These are phyloP conservation scores for Mortierella hygrophila DNA, from an alignment of 192 early-diverging fungal genomes.

Conservation along the genomic window DNA sequence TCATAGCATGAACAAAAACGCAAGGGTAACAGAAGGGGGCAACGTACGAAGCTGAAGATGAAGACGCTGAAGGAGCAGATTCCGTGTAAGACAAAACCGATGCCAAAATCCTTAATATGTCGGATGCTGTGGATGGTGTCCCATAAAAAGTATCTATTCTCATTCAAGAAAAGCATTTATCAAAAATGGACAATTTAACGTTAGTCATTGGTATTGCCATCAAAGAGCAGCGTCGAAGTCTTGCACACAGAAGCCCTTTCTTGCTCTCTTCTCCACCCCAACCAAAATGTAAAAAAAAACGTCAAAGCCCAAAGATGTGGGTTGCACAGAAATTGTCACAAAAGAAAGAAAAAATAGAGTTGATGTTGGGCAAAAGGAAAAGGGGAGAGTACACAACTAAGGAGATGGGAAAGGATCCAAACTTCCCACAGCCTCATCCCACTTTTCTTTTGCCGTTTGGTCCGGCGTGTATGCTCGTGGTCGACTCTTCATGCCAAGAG, in stretches of 20 bases:
- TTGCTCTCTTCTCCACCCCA: not conserved
- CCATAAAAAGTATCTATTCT: slow-evolving; percentile 91
- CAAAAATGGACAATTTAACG: slow-evolving; percentile 3
- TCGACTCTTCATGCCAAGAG: not conserved
- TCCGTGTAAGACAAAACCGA: slow-evolving; percentile 89
- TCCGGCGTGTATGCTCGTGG: not conserved
- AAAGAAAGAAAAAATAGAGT: slow-evolving; percentile 8
- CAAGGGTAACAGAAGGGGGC: not conserved
- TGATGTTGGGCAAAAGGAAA: not conserved
- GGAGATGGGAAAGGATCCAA: not conserved
- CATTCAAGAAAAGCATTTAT: not conserved
- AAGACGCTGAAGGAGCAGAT: slow-evolving; percentile 81
- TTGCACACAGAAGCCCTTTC: not conserved
- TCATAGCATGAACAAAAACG: not conserved
- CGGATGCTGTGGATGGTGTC: slow-evolving; percentile 78
- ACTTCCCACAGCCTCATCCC: not conserved
- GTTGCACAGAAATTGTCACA: slow-evolving; percentile 9
- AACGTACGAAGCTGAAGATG: slow-evolving; percentile 78
- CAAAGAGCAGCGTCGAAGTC: not conserved
- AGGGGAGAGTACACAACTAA: not conserved
- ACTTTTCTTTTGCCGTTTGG: not conserved
- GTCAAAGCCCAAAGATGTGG: not conserved
- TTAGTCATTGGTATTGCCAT: slow-evolving; percentile 18
- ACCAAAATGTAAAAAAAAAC: not conserved
- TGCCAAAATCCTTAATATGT: slow-evolving; percentile 76